Evolutionary conservation across 208 protist species (phyloP).

Genomic region (Leishmania lainsoni): DNA sequence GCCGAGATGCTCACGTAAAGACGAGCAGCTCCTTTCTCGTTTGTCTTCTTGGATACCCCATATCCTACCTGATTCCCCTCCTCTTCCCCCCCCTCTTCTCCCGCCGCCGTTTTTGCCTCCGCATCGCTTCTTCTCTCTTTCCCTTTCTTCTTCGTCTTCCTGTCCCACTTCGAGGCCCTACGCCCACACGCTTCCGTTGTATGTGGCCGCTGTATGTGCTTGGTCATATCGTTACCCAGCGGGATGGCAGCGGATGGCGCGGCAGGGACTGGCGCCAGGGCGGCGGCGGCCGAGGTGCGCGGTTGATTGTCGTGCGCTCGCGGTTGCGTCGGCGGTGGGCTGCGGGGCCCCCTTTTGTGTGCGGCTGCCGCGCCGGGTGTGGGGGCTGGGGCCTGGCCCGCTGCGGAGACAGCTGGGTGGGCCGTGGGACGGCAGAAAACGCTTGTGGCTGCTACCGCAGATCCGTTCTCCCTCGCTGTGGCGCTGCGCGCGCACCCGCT

Average conservation of each 20-base stretch:
- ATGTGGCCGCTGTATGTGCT: background rate
- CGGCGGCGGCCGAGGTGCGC: background rate
- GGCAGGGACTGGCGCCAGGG: background rate
- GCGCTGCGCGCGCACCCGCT: background rate
- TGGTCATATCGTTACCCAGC: background rate
- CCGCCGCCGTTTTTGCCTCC: no score
- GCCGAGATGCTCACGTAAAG: background rate
- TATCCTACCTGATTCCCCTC: background rate
- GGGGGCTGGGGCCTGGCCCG: background rate
- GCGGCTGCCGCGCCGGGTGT: background rate
- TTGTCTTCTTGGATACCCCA: background rate
- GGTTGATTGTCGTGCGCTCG: background rate
- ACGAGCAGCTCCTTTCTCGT: background rate
- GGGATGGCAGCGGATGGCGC: background rate
- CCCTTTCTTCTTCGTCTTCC: background rate
- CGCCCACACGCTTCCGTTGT: background rate
- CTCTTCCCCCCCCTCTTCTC: background rate
- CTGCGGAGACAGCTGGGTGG: background rate
- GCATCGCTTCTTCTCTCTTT: background rate
- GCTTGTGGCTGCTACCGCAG: background rate
- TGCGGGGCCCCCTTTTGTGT: background rate
- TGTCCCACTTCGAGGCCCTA: background rate
- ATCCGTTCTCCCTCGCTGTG: background rate
- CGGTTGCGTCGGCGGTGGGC: background rate
- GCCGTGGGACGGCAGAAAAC: background rate